Evolutionary conservation across 2,329 filamentous ascomycete species (phyloP), one percentile per base, ranked within the genome.

Genomic region (Huntiella moniliformis): DNA sequence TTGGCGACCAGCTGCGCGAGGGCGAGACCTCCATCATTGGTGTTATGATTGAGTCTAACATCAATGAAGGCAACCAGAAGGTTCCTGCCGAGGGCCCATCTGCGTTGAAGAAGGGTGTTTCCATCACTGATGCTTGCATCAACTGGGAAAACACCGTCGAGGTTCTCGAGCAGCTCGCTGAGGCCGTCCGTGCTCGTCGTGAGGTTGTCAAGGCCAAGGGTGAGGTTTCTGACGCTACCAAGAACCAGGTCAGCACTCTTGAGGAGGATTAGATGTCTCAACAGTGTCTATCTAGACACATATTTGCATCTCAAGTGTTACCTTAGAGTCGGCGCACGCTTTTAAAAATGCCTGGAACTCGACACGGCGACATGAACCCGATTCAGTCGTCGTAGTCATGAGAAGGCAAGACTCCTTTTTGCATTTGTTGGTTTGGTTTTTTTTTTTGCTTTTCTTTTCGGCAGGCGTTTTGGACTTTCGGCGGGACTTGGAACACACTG

Each of bases 11-110:
- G 67, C 71, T 98, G 52, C 77, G 81, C 44, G 78, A 81, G 53
- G 88, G 88, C 50, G 84, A 98, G 67, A 79, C 75, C 49, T 79
- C 76, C 53, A 93, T 98, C 56, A 74, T 96, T 53, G 91, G 87
- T 60, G 85, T 96, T 58, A 98, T 98, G 88, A 93, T 98, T 56
- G 88, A 98, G 69, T 94, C 85, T 58, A 88, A 96, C 66, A 88
- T 96, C 70, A 77, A 88, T 62, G 91, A 94, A 66, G 73, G 76
- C 53, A 84, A 79, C 69, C 81, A 86, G 59, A 94, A 94, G 68
- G 83, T 93, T 1, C 85, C 86, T 1, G 62, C 77, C 1, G 84
- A 92, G 62, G 88, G 87, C 6, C 81, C 82, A 5, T 61, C 75
- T 1, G 82, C 64, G 5, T 70, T 95, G 44, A 83, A 86, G 69